phyloP scores from a whole-genome alignment of 2,329 filamentous ascomycete species.

The Exophiala phaeomuriformis region DNA sequence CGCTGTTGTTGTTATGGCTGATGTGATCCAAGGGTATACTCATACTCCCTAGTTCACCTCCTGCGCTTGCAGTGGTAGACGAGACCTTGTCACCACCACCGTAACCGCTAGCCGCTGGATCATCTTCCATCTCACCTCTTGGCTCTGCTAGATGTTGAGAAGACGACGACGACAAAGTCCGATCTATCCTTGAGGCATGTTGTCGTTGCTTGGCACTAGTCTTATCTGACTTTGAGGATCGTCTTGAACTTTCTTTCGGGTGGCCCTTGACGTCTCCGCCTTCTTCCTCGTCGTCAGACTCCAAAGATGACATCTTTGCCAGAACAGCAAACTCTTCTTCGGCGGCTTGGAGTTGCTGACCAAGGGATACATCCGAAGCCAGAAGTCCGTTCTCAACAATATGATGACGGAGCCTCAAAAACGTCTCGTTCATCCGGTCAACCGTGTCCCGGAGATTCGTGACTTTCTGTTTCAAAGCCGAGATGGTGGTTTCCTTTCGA shows the following conservation, averaged over 20 bases:
- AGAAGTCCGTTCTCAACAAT: constrained; percentile 36
- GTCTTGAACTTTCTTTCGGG: constrained; percentile 6
- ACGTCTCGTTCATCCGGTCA: constrained; percentile 65
- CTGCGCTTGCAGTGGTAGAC: too few relatives aligned
- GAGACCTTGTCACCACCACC: too few relatives aligned
- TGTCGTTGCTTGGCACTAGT: constrained; percentile 1
- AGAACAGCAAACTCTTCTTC: constrained; percentile 19
- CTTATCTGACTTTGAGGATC: constrained; percentile 3
- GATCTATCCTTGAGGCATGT: background rate
- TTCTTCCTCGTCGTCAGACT: constrained; percentile 24
- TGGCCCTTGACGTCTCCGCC: constrained; percentile 5
- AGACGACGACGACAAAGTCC: background rate
- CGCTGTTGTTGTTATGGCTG: too few relatives aligned
- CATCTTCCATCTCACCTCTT: too few relatives aligned
- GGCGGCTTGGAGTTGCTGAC: constrained; percentile 17
- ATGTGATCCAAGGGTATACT: too few relatives aligned
- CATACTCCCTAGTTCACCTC: too few relatives aligned
- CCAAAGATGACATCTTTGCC: constrained; percentile 12
- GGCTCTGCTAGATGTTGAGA: background rate
- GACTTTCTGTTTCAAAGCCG: constrained; percentile 63
- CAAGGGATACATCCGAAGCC: constrained; percentile 14
- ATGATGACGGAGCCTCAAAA: constrained; percentile 59
- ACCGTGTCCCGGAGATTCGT: constrained; percentile 61
- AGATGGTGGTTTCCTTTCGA: constrained; percentile 75
- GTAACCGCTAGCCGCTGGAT: too few relatives aligned